These are phyloP conservation scores for Cladophialophora bantiana DNA, from an alignment of 2,329 filamentous ascomycete genomes.

Conservation along the genomic window DNA sequence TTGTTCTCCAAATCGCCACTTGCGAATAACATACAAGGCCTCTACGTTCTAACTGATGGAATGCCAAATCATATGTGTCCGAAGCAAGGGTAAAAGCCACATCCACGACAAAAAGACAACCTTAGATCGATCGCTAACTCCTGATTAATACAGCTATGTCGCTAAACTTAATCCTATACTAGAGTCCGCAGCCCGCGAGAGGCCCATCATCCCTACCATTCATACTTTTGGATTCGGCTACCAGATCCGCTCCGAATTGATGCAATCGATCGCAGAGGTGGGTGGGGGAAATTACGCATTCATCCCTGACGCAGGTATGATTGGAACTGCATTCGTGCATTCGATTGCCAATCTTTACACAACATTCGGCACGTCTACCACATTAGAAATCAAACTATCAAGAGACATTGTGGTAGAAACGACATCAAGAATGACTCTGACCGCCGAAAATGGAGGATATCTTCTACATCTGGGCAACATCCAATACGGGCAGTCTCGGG, in stretches of 20 bases:
- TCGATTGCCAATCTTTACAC: constrained; percentile 67
- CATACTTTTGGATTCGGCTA: constrained; percentile 66
- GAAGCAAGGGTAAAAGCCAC: constrained; percentile 47
- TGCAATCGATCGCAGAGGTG: constrained; percentile 67
- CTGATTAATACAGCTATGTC: constrained; percentile 50
- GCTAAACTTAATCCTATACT: constrained; percentile 56
- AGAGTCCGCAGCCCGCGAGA: constrained; percentile 43
- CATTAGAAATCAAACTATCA: constrained; percentile 48
- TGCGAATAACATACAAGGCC: constrained; percentile 44
- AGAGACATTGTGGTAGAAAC: constrained; percentile 5
- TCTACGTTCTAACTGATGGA: constrained; percentile 47
- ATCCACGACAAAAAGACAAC: neutral
- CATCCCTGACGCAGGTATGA: constrained; percentile 68
- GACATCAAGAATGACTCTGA: constrained; percentile 3
- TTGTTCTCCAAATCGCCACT: constrained; percentile 51
- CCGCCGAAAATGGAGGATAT: constrained; percentile 1
- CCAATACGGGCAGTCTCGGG: constrained; percentile 67
- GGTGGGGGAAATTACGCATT: constrained; percentile 66
- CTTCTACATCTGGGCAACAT: constrained; percentile 54
- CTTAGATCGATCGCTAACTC: neutral
- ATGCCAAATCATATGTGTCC: constrained; percentile 64
- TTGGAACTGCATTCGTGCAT: constrained; percentile 67
- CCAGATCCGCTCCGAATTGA: constrained; percentile 57
- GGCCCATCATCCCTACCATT: constrained; percentile 49
- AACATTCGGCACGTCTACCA: constrained; percentile 61